phyloP scores from a whole-genome alignment of 2,329 filamentous ascomycete species.

The Dothidotthia symphoricarpi region DNA sequence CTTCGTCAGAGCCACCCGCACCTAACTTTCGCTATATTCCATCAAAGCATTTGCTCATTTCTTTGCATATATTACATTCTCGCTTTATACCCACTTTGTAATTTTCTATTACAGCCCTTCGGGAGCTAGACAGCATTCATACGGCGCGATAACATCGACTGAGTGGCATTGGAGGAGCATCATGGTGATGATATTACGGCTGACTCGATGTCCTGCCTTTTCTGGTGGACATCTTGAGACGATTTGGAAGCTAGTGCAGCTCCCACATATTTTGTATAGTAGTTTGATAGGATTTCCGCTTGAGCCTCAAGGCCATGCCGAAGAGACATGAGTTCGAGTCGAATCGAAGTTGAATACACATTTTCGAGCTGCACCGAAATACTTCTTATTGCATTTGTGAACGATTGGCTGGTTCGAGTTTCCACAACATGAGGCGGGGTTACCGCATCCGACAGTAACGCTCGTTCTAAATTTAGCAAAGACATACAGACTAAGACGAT shows the following conservation, averaged over 20 bases:
- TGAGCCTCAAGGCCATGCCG: too few species aligned
- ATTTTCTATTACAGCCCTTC: constrained; percentile 31
- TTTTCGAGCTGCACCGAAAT: constrained; percentile 1
- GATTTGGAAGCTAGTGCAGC: constrained; percentile 38
- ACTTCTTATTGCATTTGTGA: constrained; percentile 4
- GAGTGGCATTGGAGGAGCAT: constrained; percentile 26
- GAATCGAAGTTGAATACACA: constrained; percentile 19
- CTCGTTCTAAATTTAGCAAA: constrained; percentile 21
- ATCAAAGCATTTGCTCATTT: constrained; percentile 31
- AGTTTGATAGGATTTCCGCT: constrained; percentile 15
- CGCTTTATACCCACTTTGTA: constrained; percentile 45
- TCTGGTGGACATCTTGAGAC: constrained; percentile 14
- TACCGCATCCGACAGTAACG: constrained; percentile 10
- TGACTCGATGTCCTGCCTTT: constrained; percentile 21
- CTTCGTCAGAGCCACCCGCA: constrained; percentile 10
- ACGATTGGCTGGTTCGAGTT: constrained; percentile 10
- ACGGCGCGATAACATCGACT: constrained; percentile 24
- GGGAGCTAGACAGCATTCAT: constrained; percentile 23
- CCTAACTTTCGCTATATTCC: constrained; percentile 6
- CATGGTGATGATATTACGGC: constrained; percentile 15
- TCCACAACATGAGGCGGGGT: constrained; percentile 13
- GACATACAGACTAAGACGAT: constrained; percentile 1
- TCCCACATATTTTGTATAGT: constrained; percentile 33
- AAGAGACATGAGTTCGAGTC: constrained; percentile 6
- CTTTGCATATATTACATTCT: constrained; percentile 39